Percentiles rank a stretch among this genome's conserved stretches.
phyloP scores from a whole-genome alignment of 2,329 filamentous ascomycete species.

The Ceratocystis diversiconidia region DNA sequence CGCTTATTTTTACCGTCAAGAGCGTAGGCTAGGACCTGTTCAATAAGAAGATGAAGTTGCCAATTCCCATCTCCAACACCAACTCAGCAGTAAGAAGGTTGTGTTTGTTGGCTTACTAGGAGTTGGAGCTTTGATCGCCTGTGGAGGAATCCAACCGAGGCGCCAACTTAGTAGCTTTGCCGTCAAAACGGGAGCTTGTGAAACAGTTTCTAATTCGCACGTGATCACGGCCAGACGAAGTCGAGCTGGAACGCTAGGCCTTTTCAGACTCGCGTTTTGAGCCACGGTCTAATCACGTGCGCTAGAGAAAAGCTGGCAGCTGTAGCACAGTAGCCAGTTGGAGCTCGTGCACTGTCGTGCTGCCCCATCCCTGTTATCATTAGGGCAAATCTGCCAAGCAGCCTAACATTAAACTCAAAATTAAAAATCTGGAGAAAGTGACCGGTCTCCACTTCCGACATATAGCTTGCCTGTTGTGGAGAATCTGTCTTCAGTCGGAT shows the following conservation, averaged over 20 bases:
- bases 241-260: neutral
- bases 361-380: too few relatives aligned
- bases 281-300: too few relatives aligned
- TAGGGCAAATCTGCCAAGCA: neutral
- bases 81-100: neutral
- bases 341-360: neutral
- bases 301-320: too few relatives aligned
- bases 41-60: neutral
- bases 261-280: neutral
- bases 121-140: neutral
- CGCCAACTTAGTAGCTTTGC: neutral
- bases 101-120: neutral
- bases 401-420: neutral
- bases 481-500: too few relatives aligned
- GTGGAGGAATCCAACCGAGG: neutral
- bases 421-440: conserved; percentile 1
- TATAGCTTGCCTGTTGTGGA: neutral
- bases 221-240: neutral
- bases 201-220: neutral
- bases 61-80: neutral
- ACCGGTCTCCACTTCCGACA: neutral
- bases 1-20: too few relatives aligned
- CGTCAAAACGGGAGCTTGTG: neutral
- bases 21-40: too few relatives aligned
- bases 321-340: too few relatives aligned